phyloP scores from a whole-genome alignment of 2,329 filamentous ascomycete species.

The Exophiala dermatitidis region DNA sequence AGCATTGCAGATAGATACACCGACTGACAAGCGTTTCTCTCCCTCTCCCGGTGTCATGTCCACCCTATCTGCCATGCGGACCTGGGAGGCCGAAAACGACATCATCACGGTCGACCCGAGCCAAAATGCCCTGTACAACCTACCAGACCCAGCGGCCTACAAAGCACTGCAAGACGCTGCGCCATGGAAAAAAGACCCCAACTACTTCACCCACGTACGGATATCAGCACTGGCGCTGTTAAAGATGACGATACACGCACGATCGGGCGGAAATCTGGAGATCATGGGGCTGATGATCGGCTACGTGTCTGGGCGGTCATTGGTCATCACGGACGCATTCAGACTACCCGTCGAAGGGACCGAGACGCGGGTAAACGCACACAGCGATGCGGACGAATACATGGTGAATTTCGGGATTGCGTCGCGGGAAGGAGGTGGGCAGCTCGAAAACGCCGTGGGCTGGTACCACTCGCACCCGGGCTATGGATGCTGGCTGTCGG shows the following conservation, averaged over 20 bases:
- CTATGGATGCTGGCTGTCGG: conserved; percentile 95
- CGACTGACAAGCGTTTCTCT: no score
- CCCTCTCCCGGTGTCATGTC: conserved; percentile 16
- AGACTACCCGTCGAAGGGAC: conserved; percentile 92
- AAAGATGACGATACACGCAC: conserved; percentile 99
- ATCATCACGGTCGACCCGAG: conserved; percentile 74
- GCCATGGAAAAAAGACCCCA: conserved; percentile 71
- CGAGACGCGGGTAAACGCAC: conserved; percentile 95
- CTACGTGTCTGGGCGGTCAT: conserved; percentile 71
- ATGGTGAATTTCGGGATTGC: conserved; percentile 77
- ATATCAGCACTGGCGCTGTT: conserved; percentile 89
- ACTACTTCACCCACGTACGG: conserved; percentile 88
- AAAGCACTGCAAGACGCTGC: conserved; percentile 54
- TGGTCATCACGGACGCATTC: conserved; percentile 92
- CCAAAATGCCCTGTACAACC: conserved; percentile 86
- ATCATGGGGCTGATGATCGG: conserved; percentile 98
- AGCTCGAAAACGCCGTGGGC: conserved; percentile 85
- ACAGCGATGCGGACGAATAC: conserved; percentile 94
- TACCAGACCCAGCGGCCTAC: conserved; percentile 58
- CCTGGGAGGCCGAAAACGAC: conserved; percentile 71
- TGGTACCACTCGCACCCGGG: conserved; percentile 99
- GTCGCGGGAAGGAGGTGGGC: conserved; percentile 61
- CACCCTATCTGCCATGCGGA: conserved; percentile 31
- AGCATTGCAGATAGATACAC: no score
- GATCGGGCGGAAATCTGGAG: conserved; percentile 85